Evolutionary conservation across 148 eudicot genomes (phyloP).

Genomic region (Persicaria maculosa): DNA sequence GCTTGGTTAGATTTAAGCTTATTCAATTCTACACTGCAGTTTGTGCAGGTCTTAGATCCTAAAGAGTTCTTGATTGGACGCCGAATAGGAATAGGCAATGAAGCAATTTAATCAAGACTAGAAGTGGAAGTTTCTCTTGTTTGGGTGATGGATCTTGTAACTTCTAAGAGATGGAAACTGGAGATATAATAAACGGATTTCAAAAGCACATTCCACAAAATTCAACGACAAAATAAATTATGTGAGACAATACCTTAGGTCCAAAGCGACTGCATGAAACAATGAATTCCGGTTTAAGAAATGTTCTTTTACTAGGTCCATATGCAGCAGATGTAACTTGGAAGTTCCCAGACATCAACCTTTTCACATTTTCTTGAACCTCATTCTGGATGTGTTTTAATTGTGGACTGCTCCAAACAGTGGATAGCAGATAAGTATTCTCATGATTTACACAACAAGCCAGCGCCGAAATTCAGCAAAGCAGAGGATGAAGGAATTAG

Average conservation of each 20-base stretch:
- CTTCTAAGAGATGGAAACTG: not conserved
- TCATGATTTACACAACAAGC: conserved; percentile 6
- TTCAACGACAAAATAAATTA: not conserved
- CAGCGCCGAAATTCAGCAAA: not conserved
- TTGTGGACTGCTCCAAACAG: conserved; percentile 50
- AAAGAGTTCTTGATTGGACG: not conserved
- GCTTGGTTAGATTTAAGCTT: not conserved
- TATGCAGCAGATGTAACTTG: conserved; percentile 35
- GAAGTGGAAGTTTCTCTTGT: not conserved
- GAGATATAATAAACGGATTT: not conserved
- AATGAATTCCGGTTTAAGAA: conserved; percentile 46
- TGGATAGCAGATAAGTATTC: not conserved
- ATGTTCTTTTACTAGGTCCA: conserved; percentile 21
- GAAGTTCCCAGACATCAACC: conserved; percentile 61
- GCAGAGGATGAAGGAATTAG: not conserved
- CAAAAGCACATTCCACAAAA: not conserved
- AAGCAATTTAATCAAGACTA: not conserved
- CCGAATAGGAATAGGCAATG: not conserved
- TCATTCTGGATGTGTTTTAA: conserved; percentile 46
- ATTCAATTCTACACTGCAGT: not conserved
- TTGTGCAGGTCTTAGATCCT: too few species aligned
- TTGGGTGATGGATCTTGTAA: not conserved
- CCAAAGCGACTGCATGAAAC: conserved; percentile 91
- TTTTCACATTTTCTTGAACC: conserved; percentile 70
- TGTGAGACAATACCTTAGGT: conserved; percentile 50